Base-by-base conservation (phyloP, 176 grass and related monocot genomes). In the Musa beccarii region DNA sequence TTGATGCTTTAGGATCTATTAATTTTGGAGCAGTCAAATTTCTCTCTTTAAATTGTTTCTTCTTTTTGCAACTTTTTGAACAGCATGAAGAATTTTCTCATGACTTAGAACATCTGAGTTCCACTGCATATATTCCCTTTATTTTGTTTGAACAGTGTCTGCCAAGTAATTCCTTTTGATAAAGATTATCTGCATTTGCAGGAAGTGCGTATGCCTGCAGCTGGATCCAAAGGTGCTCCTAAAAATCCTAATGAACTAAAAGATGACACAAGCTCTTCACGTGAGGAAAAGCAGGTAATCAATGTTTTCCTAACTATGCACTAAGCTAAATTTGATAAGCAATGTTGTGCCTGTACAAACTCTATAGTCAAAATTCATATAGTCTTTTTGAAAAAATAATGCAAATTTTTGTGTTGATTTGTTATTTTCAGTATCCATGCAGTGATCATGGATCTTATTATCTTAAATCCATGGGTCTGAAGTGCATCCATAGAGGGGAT, bases 191-290 rank as follows among this genome's bases (percentile, higher is more conserved):
- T 21, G 63, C 3, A 13, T 90, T 90, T 25, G 52, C 80, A 97
- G 94, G 94, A 97, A 88, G 94, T 97, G 76, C 81, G 90, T 64
- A 90, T 97, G 75, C 94, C 88, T 1, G 94, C 94, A 25, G 90
- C 94, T 78, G 94, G 94, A 81, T 84, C 88, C 2, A 93, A 97
- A 89, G 86, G 85, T 54, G 78, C 80, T 49, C 90, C 84, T 19
- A 97, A 91, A 85, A 97, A 89, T 71, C 94, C 90, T 19, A 72
- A 84, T 74, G 84, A 93, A 83, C 76, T 97, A 56, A 97, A 97
- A 91, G 88, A 97, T 63, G 94, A 93, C 66, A 93, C 94, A 70
- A 90, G 82, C 71, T 78, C 88, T 1, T 89, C 94, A 76, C 84
- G 94, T 8, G 90, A 85, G 13, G 94, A 97, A 83, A 97, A 97